Base-by-base conservation (phyloP, 441 rosid species). In the Biscutella laevigata region DNA sequence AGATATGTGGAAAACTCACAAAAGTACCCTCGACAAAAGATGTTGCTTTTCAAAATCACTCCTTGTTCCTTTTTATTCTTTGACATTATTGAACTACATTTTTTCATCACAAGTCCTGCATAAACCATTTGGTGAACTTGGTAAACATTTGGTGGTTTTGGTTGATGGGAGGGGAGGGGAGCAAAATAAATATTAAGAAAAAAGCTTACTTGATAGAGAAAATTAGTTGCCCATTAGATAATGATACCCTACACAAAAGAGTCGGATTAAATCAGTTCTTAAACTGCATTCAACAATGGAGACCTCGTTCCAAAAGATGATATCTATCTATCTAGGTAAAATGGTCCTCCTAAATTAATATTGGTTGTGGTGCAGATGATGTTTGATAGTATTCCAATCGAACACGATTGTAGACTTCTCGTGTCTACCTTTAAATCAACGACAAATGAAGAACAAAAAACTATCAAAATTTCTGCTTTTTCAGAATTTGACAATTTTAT, bases 221-320 rank as follows among this genome's bases (percentile, higher is more conserved):
- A 16, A 6, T 36, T 30, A 17, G 32, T 24, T n/a, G n/a, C 55
- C 15, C 26, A 17, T 61, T 46, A 66, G 61, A 66, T 59, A 46
- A 5, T 20, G 10, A 66, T 45, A 19, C 71, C 71, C 71, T 66
- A 40, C 37, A 66, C 15, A 50, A 33, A 38, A 28, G 7, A 2
- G 15, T 12, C 26, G 13, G 19, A 1, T 43, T 10, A 4, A 32
- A 12, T 52, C 38, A 51, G 44, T 61, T 38, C 15, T n/a, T 28
- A 28, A 11, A 4, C 6, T 38, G 5, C 6, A 0, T 12, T 20
- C 24, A 27, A 12, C 40, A 36, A 26, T 12, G 43, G 7, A 45
- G 28, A 26, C 4, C 7, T 3, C 11, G n/a, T n/a, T 22, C 32
- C 2, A 3, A 22, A 1, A 30, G 0, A 32, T 43, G 22, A 42